A percentile compares a stretch with the other conserved stretches of the same genome.
Evolutionary conservation across 2,329 filamentous ascomycete species (phyloP).

Genomic region (Tolypocladium ophioglossoides): DNA sequence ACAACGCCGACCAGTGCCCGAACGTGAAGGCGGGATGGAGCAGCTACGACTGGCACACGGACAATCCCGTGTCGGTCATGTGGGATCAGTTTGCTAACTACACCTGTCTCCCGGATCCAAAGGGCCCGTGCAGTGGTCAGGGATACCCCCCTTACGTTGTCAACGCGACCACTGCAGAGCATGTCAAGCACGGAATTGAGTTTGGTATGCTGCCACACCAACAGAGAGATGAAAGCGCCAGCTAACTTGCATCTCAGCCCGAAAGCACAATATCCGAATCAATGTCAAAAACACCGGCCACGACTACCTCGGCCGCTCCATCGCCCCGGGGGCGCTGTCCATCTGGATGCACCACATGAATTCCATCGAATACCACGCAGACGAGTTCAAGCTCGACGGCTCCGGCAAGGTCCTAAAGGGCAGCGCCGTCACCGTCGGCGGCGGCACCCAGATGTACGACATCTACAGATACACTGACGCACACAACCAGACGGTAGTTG

Average conservation of each 20-base stretch:
- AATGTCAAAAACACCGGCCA: constrained; percentile 29
- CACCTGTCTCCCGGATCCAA: constrained; percentile 34
- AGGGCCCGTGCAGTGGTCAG: constrained; percentile 18
- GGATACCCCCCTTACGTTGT: constrained; percentile 26
- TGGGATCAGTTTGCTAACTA: constrained; percentile 36
- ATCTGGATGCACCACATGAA: constrained; percentile 43
- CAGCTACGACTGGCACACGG: constrained; percentile 15
- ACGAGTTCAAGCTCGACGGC: constrained; percentile 30
- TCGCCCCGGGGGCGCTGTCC: constrained; percentile 38
- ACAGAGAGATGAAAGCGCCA: neutral
- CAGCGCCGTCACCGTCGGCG: constrained; percentile 40
- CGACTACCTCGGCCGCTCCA: constrained; percentile 33
- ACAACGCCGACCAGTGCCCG: constrained; percentile 18
- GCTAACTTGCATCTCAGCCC: constrained; percentile 14
- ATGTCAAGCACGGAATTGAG: constrained; percentile 24
- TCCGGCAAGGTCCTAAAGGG: constrained; percentile 30
- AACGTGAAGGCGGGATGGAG: constrained; percentile 12
- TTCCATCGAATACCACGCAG: constrained; percentile 23
- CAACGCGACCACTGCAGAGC: constrained; percentile 20
- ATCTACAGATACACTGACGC: constrained; percentile 33
- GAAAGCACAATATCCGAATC: constrained; percentile 31
- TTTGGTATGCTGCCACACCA: constrained; percentile 27
- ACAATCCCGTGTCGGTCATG: constrained; percentile 20
- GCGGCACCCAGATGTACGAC: constrained; percentile 40
- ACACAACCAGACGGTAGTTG: constrained; percentile 38